Base-by-base conservation (phyloP, 768 basidiomycete species). In the Macrolepiota albuminosa region DNA sequence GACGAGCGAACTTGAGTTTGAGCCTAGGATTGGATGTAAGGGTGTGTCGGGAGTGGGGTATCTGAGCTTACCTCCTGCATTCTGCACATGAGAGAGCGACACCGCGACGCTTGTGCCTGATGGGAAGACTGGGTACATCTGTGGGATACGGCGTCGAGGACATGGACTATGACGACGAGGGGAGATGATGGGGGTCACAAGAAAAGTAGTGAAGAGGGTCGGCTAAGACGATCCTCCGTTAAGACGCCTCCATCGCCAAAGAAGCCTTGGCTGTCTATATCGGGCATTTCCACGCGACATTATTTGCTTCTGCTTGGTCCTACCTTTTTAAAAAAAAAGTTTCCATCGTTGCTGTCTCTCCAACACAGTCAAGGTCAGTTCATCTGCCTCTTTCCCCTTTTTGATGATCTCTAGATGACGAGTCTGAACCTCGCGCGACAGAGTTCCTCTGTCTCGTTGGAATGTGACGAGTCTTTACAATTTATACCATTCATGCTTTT, bases 401-500 rank as follows among this genome's bases (percentile, higher is more conserved):
- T 67, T 68, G 79, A 81, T 81, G 80, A 79, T 61, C 60, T 69
- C 69, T 77, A 81, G 80, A 82, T 83, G 81, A 81, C 91, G 91
- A 93, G 92, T 94, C 92, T 78, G 92, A 93, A 73, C 70, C 68
- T 71, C 71, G 66, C 62, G 69, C 61, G 69, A 65, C 76, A 78
- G 81, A 85, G 85, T 82, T 85, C 84, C 85, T 84, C 81, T 79
- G 71, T 73, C 68, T 66, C 64, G 65, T 65, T 65, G 60, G 71
- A 75, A 77, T 62, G 69, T 88, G 91, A 91, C 83, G 90, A 92
- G 67, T 76, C 77, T 61, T 72, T 74, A 70, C 73, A 76, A 73
- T 70, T 68, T 78, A 77, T 89, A 89, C 91, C 91, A 93, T 94
- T 94, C 92, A 94, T 93, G 92, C 91, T 79, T 87, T 79, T 76